These are phyloP conservation scores for Nakazawaea anatomiae DNA, from an alignment of 805 yeast species.

Conservation along the genomic window DNA sequence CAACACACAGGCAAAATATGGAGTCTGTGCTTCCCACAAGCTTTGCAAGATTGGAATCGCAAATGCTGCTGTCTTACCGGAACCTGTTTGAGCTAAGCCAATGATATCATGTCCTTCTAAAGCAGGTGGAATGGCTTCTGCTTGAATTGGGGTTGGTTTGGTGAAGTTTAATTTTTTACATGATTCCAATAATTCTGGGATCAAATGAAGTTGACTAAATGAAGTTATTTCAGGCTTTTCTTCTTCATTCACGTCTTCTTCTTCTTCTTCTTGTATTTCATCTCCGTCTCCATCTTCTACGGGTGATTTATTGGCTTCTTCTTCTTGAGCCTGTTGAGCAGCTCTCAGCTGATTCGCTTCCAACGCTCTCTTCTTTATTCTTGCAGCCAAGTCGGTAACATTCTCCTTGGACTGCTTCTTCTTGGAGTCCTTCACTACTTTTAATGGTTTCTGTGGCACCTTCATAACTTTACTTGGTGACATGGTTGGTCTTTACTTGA, in stretches of 20 bases:
- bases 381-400: constrained; percentile 7
- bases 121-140: constrained; percentile 87
- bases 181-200: constrained; percentile 77
- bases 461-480: background rate
- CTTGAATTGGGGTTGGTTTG: constrained; percentile 91
- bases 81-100: constrained; percentile 96
- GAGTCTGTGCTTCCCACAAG: constrained; percentile 82
- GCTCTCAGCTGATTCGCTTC: constrained; percentile 14
- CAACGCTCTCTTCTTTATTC: constrained; percentile 26
- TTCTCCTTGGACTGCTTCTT: constrained; percentile 8
- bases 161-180: constrained; percentile 67
- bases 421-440: too few species aligned
- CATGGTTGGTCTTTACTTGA: constrained; percentile 7
- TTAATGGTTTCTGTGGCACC: background rate
- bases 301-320: background rate
- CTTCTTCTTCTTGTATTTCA: constrained; percentile 14
- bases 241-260: constrained; percentile 9
- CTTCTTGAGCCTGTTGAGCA: constrained; percentile 8
- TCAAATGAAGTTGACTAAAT: constrained; percentile 56
- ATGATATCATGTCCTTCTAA: constrained; percentile 86
- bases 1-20: constrained; percentile 83
- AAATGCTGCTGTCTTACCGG: constrained; percentile 98
- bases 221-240: constrained; percentile 17
- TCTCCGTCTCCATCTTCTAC: background rate
- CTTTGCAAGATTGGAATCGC: constrained; percentile 92